Evolutionary conservation across 305 asterid species (phyloP), one percentile per base, ranked within the genome.

Genomic region (Fraxinus nigra): DNA sequence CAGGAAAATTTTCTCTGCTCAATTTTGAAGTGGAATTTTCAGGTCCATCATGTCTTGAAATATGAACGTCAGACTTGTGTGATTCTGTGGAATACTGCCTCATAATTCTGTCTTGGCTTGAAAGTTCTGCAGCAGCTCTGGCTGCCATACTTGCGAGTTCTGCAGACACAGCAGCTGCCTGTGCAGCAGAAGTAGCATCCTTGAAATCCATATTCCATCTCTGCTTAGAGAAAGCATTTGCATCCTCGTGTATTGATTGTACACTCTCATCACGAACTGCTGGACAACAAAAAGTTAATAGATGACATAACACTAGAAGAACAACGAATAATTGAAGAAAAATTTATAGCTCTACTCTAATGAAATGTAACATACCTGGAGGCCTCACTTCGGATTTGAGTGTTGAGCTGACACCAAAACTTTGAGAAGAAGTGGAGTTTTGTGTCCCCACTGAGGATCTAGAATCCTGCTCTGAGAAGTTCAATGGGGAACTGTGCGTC

Each of bases 81-180:
- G 88, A 80, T 80, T 88, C 91, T 13, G 90, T 67, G 63, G 90
- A 79, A 84, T 86, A 43, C 28, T 86, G 92, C 78, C 84, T 87
- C 77, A 38, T 37, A 77, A 77, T 77, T 86, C 86, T 87, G 70
- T 82, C 92, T 72, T 80, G 88, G 76, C 85, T 90, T 48, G 97
- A 84, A 80, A 93, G 86, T 77, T 92, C 92, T 3, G 98, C 98
- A 69, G 98, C 98, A 80, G 97, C 98, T 88, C 92, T 89, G 56
- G 97, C 97, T 46, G 97, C 97, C 89, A 90, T 80, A 87, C 93
- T 92, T 77, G 98, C 98, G 11, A 72, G 88, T 77, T 91, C 98
- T 67, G 98, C 97, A 84, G 95, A 91, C 85, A 90, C 98, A 38
- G 97, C 98, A 32, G 98, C 98, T 30, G 95, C 97, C 87, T 89